Base-by-base conservation (phyloP, 345 rosid genomes). In the Toxicodendron radicans region DNA sequence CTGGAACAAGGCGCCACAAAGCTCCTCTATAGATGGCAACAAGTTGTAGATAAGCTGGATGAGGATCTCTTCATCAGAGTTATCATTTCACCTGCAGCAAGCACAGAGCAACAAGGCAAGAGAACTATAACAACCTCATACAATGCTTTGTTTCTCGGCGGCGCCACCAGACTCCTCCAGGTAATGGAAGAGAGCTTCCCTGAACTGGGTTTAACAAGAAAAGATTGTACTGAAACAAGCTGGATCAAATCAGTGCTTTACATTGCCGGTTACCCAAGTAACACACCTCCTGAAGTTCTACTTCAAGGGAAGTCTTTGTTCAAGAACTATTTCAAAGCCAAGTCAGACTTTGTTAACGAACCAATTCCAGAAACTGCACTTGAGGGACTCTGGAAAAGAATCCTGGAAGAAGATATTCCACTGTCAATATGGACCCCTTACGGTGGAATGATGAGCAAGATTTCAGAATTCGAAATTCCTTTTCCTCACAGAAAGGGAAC, bases 181-280 rank as follows among this genome's bases (percentile, higher is more conserved):
- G 70, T 81, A n/a, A 77, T 77, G 80, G 3, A 65, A 17, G 33
- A 27, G 0, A 58, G 73, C 49, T 84, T 84, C 57, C 87, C 87
- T 8, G 80, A 84, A 75, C n/a, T 84, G 61, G 85, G 82, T 35
- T 21, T 84, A 45, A 65, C 80, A 0, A 48, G 24, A 24, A 64
- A 79, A 7, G 82, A 82, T 33, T 84, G 87, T 43, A 24, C 12
- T 5, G 85, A 82, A 66, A 82, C 74, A n/a, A 82, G 77, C 56
- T 84, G 87, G 87, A 75, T 84, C 57, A 71, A 58, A 27, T 71
- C 74, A 9, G 74, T 71, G 24, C 33, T 58, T 24, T 71, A 71
- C 57, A 4, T 70, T 74, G 71, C 72, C 0, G 82, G 82, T 2
- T 75, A 64, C 72, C 80, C 84, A 1, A 59, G 21, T 3, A 71